Evolutionary conservation across 345 rosid species (phyloP).

Genomic region (Iberis pinnata): DNA sequence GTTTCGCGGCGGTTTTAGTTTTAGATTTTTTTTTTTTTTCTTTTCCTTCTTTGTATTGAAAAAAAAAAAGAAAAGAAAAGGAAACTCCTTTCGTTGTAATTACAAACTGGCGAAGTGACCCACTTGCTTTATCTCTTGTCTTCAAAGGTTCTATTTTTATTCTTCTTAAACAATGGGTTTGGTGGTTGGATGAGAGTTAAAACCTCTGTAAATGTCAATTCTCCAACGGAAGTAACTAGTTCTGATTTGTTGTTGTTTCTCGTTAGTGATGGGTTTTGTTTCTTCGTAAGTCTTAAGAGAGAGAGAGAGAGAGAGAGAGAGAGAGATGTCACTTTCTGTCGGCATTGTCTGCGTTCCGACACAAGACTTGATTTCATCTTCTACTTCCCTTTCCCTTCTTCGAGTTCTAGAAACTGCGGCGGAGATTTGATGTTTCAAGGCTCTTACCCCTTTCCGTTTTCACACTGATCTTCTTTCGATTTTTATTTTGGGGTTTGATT

Average conservation of each 20-base stretch:
- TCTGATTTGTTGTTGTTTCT: conserved; percentile 20
- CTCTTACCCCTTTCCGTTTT: conserved; percentile 2
- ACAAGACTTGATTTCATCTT: conserved; percentile 39
- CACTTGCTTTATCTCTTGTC: conserved; percentile 32
- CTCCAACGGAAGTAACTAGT: too few relatives aligned
- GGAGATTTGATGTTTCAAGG: conserved; percentile 33
- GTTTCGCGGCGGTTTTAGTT: conserved; percentile 28
- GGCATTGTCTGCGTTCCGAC: conserved; percentile 77
- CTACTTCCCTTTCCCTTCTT: conserved; percentile 22
- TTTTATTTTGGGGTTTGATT: background rate
- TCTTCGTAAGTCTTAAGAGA: conserved; percentile 30
- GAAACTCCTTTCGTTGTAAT: conserved; percentile 22
- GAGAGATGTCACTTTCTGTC: conserved; percentile 85
- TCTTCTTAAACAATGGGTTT: conserved; percentile 16
- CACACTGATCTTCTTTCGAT: conserved; percentile 10
- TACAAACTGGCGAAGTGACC: conserved; percentile 35
- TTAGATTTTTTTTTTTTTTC: background rate
- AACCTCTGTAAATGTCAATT: conserved; percentile 16
- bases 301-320: conserved; percentile 42
- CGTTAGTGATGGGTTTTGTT: too few relatives aligned
- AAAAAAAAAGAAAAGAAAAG: conserved; percentile 16
- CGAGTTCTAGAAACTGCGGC: conserved; percentile 43
- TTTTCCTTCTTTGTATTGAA: too few relatives aligned
- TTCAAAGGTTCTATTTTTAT: conserved; percentile 34
- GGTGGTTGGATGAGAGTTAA: conserved; percentile 17